phyloP scores from a whole-genome alignment of 2,329 filamentous ascomycete species.

The Aspergillus chevalieri region DNA sequence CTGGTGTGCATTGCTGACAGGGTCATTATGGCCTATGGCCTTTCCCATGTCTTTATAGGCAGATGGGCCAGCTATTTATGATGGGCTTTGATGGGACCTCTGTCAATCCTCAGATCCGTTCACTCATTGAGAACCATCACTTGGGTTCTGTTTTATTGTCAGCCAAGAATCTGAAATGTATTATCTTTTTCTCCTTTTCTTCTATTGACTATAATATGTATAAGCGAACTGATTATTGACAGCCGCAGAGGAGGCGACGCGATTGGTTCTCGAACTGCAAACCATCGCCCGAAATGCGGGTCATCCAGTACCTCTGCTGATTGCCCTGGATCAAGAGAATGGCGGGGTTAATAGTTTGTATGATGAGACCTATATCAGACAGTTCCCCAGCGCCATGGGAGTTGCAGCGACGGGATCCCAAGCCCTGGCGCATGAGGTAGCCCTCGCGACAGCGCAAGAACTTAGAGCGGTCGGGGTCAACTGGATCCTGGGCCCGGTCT shows the following conservation, averaged over 20 bases:
- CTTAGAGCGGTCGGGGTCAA: constrained; percentile 91
- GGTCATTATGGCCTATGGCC: constrained; percentile 6
- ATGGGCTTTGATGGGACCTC: constrained; percentile 63
- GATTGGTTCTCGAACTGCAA: constrained; percentile 83
- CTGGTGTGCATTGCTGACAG: constrained; percentile 3
- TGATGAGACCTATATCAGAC: constrained; percentile 90
- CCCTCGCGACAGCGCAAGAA: constrained; percentile 88
- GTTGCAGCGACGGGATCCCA: constrained; percentile 85
- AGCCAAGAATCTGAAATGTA: constrained; percentile 62
- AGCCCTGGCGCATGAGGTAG: constrained; percentile 80
- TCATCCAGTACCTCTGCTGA: constrained; percentile 80
- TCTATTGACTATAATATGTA: constrained; percentile 4
- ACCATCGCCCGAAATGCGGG: constrained; percentile 85
- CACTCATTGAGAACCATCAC: constrained; percentile 62
- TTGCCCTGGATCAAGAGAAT: constrained; percentile 95
- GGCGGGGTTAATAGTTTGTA: constrained; percentile 95
- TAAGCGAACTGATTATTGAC: constrained; percentile 25
- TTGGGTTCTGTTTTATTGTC: constrained; percentile 73
- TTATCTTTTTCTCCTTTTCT: constrained; percentile 31
- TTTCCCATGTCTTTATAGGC: constrained; percentile 50
- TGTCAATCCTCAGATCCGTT: constrained; percentile 57
- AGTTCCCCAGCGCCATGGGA: constrained; percentile 96
- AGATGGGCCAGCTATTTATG: constrained; percentile 56
- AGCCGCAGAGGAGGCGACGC: constrained; percentile 88
- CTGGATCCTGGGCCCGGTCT: constrained; percentile 84